Evolutionary conservation across 257 asterid genomes (phyloP).

Genomic region (Catharanthus roseus): DNA sequence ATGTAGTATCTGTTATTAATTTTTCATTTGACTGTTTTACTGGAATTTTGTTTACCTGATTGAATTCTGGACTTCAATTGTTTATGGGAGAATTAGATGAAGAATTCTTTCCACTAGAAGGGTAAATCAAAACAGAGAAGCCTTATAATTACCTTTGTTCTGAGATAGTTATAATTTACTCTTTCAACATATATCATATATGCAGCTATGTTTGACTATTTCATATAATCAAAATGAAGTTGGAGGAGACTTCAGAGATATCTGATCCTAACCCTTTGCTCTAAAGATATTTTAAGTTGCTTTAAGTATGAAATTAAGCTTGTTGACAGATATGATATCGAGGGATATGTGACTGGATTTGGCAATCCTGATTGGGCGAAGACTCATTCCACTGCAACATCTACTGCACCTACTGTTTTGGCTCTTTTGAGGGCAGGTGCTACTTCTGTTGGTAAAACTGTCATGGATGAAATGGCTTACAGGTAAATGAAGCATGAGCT

Average conservation of each 20-base stretch:
- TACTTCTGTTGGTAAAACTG: constrained; percentile 71
- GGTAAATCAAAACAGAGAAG: background rate
- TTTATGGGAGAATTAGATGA: background rate
- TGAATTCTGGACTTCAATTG: background rate
- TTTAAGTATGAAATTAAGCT: background rate
- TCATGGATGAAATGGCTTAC: constrained; percentile 99
- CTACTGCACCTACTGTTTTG: constrained; percentile 58
- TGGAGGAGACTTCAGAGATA: background rate
- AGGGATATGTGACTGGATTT: constrained; percentile 74
- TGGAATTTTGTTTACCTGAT: background rate
- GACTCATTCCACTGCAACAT: constrained; percentile 66
- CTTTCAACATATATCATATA: background rate
- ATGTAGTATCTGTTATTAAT: background rate
- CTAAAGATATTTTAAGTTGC: background rate
- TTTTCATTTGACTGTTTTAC: background rate
- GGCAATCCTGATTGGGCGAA: constrained; percentile 87
- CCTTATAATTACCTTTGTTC: background rate
- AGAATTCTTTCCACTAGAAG: background rate
- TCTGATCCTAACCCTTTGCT: background rate
- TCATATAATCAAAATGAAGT: background rate
- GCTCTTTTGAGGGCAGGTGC: constrained; percentile 75
- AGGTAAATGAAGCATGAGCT: constrained; percentile 34
- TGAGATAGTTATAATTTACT: background rate
- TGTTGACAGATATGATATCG: constrained; percentile 60
- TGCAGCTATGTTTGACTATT: background rate